Evolutionary conservation across 2,329 filamentous ascomycete species (phyloP), one percentile per base, ranked within the genome.

Genomic region (Aotearoamyces nothofagi): DNA sequence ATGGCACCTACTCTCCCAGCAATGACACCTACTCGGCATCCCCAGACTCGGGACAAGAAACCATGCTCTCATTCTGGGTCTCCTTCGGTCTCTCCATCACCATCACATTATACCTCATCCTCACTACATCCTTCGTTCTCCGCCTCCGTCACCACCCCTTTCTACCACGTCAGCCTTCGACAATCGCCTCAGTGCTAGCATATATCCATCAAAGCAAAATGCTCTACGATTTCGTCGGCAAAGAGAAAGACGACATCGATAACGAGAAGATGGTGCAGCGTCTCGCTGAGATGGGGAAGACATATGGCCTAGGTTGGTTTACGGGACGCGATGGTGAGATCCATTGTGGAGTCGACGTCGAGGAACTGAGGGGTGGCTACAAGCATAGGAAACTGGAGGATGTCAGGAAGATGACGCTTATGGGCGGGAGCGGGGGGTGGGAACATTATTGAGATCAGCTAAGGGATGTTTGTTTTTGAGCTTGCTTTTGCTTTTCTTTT

Each of bases 121-220:
- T 61, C 14, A 65, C 78, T 13, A 67, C 75, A 1, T 49, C 53
- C 1, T 42, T 73, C 2, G 73, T 78, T 11, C 77, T 78, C 43
- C 33, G 58, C 11, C 63, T 67, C 2, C 68, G 79, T 9, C 62
- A 72, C 1, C 68, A 72, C 31, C 68, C 78, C 3, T 84, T 86
- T 50, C 56, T 86, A 32, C 80, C 80, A 1, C 67, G 80, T 4
- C 77, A 84, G 55, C 78, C 79, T 4, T 81, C 75, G 41, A 83
- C 78, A 12, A 84, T 87, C 40, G 73, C 78, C 2, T 74, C 69
- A 24, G 69, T 84, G 30, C 59, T 87, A 30, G 78, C 77, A 0
- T 86, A 78, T 44, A 78, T 86, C 34, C 75, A 86, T 51, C 78
- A 83, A 54, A 77, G 68, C 49, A 79, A 78, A 53, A 84, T 86